A percentile compares a stretch with the other conserved stretches of the same genome.
These are phyloP conservation scores for Hypholoma sublateritium DNA, from an alignment of 768 basidiomycete species.

Conservation along the genomic window DNA sequence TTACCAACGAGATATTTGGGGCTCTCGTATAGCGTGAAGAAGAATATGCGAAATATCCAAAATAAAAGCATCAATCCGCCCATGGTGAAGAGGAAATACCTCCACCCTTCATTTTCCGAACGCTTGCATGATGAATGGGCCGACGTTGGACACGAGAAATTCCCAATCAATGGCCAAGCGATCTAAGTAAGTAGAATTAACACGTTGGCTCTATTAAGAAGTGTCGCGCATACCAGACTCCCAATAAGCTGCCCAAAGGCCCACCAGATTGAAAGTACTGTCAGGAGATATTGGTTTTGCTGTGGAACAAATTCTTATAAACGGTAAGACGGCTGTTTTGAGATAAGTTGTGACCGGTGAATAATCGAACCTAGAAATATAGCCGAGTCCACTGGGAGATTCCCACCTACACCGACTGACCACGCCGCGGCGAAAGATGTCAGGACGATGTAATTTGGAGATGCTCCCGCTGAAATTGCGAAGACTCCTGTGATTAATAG, in stretches of 20 bases:
- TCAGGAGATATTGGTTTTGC: conserved; percentile 74
- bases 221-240: conserved; percentile 30
- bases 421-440: conserved; percentile 54
- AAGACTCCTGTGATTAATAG: conserved; percentile 68
- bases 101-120: conserved; percentile 67
- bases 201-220: no score
- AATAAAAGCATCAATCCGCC: conserved; percentile 68
- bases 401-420: conserved; percentile 69
- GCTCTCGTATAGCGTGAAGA: conserved; percentile 70
- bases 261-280: conserved; percentile 80
- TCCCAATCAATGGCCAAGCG: conserved; percentile 73
- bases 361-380: conserved; percentile 62
- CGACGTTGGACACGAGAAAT: conserved; percentile 55
- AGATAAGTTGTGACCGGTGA: neutral
- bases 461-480: conserved; percentile 59
- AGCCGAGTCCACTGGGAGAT: conserved; percentile 70
- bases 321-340: neutral
- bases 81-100: conserved; percentile 73
- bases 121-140: conserved; percentile 35
- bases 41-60: conserved; percentile 47
- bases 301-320: conserved; percentile 65
- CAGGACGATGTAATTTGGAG: conserved; percentile 49
- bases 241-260: conserved; percentile 72
- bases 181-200: conserved; percentile 33
- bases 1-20: conserved; percentile 77